Percentiles rank a stretch among this genome's conserved stretches.
Evolutionary conservation across 768 basidiomycete species (phyloP).

Genomic region (Leccinum barrowsii): DNA sequence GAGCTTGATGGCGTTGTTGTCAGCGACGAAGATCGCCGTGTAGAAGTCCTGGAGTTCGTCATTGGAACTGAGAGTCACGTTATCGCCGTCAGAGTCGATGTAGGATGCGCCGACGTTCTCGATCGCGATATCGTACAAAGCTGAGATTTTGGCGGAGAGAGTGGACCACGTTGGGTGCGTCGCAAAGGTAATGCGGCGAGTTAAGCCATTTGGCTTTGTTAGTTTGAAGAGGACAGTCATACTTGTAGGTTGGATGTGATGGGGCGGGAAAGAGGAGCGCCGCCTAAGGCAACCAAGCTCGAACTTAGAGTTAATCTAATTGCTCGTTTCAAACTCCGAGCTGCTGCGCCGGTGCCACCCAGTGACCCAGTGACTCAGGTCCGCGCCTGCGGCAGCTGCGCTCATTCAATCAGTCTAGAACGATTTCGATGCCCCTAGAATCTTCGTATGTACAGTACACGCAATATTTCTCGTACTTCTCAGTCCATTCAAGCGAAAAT

Average conservation of each 20-base stretch:
- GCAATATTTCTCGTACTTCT: neutral
- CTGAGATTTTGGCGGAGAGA: slow-evolving; percentile 52
- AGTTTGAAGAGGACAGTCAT: slow-evolving; percentile 63
- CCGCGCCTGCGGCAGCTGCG: slow-evolving; percentile 5
- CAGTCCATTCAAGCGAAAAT: slow-evolving; percentile 59
- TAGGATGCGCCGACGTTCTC: slow-evolving; percentile 67
- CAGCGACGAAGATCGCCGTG: slow-evolving; percentile 27
- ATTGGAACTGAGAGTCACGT: slow-evolving; percentile 72
- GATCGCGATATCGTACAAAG: slow-evolving; percentile 53
- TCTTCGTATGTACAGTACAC: slow-evolving; percentile 3
- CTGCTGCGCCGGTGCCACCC: slow-evolving; percentile 29
- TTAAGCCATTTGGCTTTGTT: slow-evolving; percentile 49
- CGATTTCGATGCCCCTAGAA: neutral
- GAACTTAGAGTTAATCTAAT: slow-evolving; percentile 10
- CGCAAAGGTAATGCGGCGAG: slow-evolving; percentile 56
- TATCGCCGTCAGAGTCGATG: slow-evolving; percentile 67
- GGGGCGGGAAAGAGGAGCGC: slow-evolving; percentile 16
- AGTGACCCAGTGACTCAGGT: neutral
- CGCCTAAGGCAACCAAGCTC: neutral
- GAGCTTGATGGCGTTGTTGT: slow-evolving; percentile 48
- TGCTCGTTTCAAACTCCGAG: slow-evolving; percentile 42
- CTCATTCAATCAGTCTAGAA: neutral
- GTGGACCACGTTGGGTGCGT: slow-evolving; percentile 50
- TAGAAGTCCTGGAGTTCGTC: slow-evolving; percentile 79
- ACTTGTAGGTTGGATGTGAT: slow-evolving; percentile 33